A percentile compares a stretch with the other conserved stretches of the same genome.
Evolutionary conservation across 2,329 filamentous ascomycete species (phyloP).

Genomic region (Aspergillus sp.): DNA sequence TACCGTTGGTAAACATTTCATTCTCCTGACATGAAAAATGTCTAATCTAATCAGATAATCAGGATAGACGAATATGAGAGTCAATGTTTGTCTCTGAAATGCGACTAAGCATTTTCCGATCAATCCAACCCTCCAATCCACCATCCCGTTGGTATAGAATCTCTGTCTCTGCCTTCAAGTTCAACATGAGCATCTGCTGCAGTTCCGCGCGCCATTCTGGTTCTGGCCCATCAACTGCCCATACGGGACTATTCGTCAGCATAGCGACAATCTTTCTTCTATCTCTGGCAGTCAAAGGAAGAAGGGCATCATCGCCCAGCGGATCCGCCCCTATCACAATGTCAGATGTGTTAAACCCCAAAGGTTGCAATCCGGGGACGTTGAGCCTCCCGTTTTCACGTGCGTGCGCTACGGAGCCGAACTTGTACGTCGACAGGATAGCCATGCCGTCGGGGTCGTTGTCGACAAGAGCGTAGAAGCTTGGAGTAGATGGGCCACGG

Average conservation of each 20-base stretch:
- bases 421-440: conserved; percentile 56
- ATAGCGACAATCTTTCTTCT: conserved; percentile 48
- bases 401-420: conserved; percentile 49
- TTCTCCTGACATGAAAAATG: too few species aligned
- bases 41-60: too few species aligned
- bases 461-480: conserved; percentile 50
- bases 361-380: conserved; percentile 45
- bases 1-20: background rate
- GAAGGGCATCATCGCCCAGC: conserved; percentile 20
- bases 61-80: too few species aligned
- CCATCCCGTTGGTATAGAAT: conserved; percentile 39
- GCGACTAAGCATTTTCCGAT: conserved; percentile 22
- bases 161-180: conserved; percentile 56
- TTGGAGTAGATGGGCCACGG: conserved; percentile 22
- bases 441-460: conserved; percentile 55
- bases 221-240: conserved; percentile 38
- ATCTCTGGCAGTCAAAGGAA: conserved; percentile 47
- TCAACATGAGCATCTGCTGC: conserved; percentile 55
- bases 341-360: conserved; percentile 47
- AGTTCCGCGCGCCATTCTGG: conserved; percentile 44
- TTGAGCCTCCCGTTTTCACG: conserved; percentile 45
- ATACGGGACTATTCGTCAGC: conserved; percentile 40
- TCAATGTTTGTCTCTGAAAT: too few species aligned
- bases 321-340: conserved; percentile 21
- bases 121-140: conserved; percentile 39